A percentile compares a stretch with the other conserved stretches of the same genome.
phyloP scores from a whole-genome alignment of 305 asterid species.

The Fraxinus xanthoxyloides region DNA sequence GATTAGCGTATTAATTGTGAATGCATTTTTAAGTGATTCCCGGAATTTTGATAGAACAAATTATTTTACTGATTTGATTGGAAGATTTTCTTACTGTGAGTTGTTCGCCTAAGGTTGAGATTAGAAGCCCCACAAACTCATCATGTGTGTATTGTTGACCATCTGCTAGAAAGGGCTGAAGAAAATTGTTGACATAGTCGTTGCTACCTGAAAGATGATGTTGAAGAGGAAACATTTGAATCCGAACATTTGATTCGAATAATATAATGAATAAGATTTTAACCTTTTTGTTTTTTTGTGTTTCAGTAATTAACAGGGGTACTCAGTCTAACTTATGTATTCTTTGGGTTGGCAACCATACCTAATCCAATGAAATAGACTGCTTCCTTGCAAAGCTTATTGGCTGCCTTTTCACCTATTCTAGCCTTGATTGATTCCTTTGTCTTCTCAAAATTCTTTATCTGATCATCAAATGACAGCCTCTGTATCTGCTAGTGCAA shows the following conservation, averaged over 20 bases:
- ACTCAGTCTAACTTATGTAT: neutral
- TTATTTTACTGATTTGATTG: neutral
- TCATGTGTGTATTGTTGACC: slow-evolving; percentile 68
- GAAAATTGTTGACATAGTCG: slow-evolving; percentile 74
- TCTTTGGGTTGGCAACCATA: slow-evolving; percentile 16
- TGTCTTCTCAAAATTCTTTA: slow-evolving; percentile 51
- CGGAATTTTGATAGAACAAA: neutral
- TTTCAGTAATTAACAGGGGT: neutral
- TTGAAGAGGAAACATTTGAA: neutral
- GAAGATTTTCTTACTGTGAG: slow-evolving; percentile 34
- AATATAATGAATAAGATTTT: neutral
- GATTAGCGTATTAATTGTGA: neutral
- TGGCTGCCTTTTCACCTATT: slow-evolving; percentile 56
- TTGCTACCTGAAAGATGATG: slow-evolving; percentile 61
- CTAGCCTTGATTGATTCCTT: slow-evolving; percentile 47
- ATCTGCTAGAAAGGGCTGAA: slow-evolving; percentile 65
- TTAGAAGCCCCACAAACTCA: slow-evolving; percentile 53
- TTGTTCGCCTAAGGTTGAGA: slow-evolving; percentile 59
- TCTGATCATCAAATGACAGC: slow-evolving; percentile 74
- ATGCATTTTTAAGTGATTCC: neutral
- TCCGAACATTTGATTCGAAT: neutral
- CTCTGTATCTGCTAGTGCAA: slow-evolving; percentile 51
- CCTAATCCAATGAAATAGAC: slow-evolving; percentile 68
- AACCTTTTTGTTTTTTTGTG: too few relatives aligned
- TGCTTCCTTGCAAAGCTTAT: slow-evolving; percentile 56